Conservation (phyloP, 2,329 filamentous ascomycete species). For the Pseudonectria buxi region DNA sequence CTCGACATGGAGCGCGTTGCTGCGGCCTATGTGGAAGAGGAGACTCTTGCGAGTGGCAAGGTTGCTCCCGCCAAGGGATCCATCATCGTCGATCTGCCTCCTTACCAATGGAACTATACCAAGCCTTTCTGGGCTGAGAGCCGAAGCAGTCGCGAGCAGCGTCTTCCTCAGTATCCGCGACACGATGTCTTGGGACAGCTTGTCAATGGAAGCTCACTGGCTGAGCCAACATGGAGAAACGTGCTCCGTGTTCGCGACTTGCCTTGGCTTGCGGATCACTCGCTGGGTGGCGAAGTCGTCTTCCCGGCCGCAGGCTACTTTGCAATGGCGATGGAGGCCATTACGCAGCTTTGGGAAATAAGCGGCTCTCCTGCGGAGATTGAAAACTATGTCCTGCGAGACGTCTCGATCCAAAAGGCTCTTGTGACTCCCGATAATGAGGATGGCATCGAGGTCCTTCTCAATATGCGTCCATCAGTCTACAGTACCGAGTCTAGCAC, state of each 20-base stretch:
- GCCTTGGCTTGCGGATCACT: conserved; percentile 40
- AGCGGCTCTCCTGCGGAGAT: too few relatives aligned
- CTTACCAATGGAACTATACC: conserved; percentile 6
- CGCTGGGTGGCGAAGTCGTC: conserved; percentile 35
- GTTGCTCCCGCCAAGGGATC: too few relatives aligned
- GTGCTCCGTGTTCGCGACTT: conserved; percentile 12
- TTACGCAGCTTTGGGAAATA: too few relatives aligned
- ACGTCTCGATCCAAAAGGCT: too few relatives aligned
- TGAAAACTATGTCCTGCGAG: too few relatives aligned
- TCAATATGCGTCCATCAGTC: too few relatives aligned
- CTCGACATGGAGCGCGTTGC: too few relatives aligned
- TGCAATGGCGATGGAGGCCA: conserved; percentile 24
- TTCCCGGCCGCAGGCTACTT: conserved; percentile 34
- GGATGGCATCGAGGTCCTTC: too few relatives aligned
- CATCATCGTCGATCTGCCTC: conserved; percentile 1
- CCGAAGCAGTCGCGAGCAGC: conserved; percentile 6
- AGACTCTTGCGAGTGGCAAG: too few relatives aligned
- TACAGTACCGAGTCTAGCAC: too few relatives aligned
- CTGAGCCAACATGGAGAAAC: conserved; percentile 17
- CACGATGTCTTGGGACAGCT: conserved; percentile 15
- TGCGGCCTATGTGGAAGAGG: too few relatives aligned
- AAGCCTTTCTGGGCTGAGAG: conserved; percentile 5
- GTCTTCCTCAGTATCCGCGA: conserved; percentile 4
- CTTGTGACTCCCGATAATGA: too few relatives aligned
- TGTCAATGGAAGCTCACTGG: conserved; percentile 9